Base-by-base conservation (phyloP, 768 basidiomycete species). In the Lenzites betulinus region DNA sequence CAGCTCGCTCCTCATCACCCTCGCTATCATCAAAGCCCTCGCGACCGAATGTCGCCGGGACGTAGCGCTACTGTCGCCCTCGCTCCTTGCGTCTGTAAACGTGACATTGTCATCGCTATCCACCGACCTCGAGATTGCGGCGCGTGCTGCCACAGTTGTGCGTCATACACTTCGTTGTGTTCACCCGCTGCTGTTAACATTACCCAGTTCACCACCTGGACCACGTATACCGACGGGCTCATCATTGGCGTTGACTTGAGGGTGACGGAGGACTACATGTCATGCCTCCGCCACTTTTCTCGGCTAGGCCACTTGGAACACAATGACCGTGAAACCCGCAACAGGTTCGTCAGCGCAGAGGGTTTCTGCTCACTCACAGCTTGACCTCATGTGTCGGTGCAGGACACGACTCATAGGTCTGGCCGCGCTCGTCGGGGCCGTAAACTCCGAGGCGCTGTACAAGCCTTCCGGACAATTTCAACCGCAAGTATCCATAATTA, bases 21-120 rank as follows among this genome's bases (percentile, higher is more conserved):
- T 97, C 48, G 81, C 88, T 23, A 91, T 96, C 60, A 81, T 94
- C 67, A 87, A 88, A 59, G 81, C 92, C 23, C 78, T 97, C 50
- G 87, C 92, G 6, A 87, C 86, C 50, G 95, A 96, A 78, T 97
- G 95, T 71, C 83, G 91, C 61, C 82, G 88, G 52, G 93, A 95
- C 71, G 85, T 93, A 44, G 81, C 86, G 28, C 82, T 92, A 41
- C 78, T 93, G 56, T 88, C 92, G 0, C 78, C 87, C 1, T 80
- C 87, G 7, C 79, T 95, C 26, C 77, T 93, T 49, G 77, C 84
- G 16, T 86, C 86, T 26, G 79, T 93, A 33, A 84, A 84, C 57
- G 75, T 72, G 8, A 82, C 86, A 0, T 76, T 91, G 42, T 70
- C 77, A 48, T 76, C 82, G 4, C 69, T 89, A 38, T 76, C 83